Conservation (phyloP, 2,329 filamentous ascomycete species). For the Aspergillus proliferans region DNA sequence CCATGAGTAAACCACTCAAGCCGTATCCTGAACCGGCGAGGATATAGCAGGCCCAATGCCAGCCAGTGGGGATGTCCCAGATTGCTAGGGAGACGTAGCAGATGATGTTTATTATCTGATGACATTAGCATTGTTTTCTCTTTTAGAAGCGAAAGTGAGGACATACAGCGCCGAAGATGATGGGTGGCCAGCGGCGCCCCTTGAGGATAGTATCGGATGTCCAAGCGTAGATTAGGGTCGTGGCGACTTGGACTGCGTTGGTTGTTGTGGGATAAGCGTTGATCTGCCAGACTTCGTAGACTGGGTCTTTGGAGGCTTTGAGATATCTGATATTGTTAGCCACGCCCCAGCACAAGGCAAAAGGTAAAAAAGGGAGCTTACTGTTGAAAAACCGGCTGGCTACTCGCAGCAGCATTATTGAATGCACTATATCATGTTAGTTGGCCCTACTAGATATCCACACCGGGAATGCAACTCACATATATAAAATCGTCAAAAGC, state of each 20-base stretch:
- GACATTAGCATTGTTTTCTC: background rate
- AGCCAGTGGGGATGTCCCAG: conserved; percentile 47
- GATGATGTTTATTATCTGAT: conserved; percentile 35
- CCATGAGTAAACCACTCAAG: conserved; percentile 46
- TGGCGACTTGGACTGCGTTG: conserved; percentile 50
- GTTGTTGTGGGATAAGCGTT: conserved; percentile 56
- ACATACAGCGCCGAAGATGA: conserved; percentile 52
- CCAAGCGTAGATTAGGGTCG: conserved; percentile 61
- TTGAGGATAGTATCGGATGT: conserved; percentile 55
- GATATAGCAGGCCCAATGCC: conserved; percentile 60
- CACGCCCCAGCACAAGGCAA: background rate
- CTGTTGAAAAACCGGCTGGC: conserved; percentile 53
- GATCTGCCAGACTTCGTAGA: conserved; percentile 42
- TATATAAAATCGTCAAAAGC: conserved; percentile 51
- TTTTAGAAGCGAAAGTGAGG: conserved; percentile 37
- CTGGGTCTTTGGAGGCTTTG: conserved; percentile 33
- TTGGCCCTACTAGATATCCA: background rate
- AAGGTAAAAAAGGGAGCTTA: conserved; percentile 13
- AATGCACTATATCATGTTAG: conserved; percentile 40
- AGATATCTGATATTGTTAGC: conserved; percentile 12
- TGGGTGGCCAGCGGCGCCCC: conserved; percentile 58
- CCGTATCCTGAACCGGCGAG: conserved; percentile 45
- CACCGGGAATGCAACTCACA: conserved; percentile 28
- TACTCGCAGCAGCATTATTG: conserved; percentile 51
- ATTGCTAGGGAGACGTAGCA: conserved; percentile 41